Evolutionary conservation across 2,329 filamentous ascomycete species (phyloP).

Genomic region (Alternaria brassicicola): DNA sequence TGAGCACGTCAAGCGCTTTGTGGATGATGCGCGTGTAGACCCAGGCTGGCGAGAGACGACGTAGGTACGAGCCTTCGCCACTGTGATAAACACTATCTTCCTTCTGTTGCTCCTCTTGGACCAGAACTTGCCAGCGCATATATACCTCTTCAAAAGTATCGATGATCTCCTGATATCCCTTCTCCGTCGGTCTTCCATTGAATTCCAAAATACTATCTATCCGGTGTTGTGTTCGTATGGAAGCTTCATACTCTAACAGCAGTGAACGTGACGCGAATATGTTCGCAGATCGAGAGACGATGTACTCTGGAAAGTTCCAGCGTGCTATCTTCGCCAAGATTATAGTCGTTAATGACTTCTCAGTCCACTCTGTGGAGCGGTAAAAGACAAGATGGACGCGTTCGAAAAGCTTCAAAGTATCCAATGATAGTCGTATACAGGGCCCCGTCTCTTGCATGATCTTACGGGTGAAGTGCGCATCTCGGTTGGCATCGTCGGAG

Average conservation of each 20-base stretch:
- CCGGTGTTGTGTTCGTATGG: constrained; percentile 78
- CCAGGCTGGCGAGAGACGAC: constrained; percentile 88
- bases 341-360: constrained; percentile 93
- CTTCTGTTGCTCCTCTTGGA: constrained; percentile 77
- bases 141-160: constrained; percentile 76
- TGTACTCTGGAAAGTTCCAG: constrained; percentile 85
- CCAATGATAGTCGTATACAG: constrained; percentile 78
- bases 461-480: constrained; percentile 76
- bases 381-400: constrained; percentile 96
- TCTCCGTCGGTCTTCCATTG: constrained; percentile 70
- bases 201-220: constrained; percentile 85
- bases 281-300: constrained; percentile 86
- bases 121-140: constrained; percentile 76
- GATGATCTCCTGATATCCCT: constrained; percentile 70
- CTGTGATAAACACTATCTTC: constrained; percentile 78
- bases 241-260: constrained; percentile 87
- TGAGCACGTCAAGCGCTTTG: constrained; percentile 80
- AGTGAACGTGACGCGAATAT: constrained; percentile 80
- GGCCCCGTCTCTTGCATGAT: constrained; percentile 79
- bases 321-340: constrained; percentile 90
- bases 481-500: constrained; percentile 64
- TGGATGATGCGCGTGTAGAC: constrained; percentile 92
- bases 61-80: constrained; percentile 86
- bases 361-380: constrained; percentile 93
- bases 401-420: constrained; percentile 82